Percentiles rank a stretch among this genome's conserved stretches.
Conservation (phyloP, 768 basidiomycete species). For the Mycena venus region DNA sequence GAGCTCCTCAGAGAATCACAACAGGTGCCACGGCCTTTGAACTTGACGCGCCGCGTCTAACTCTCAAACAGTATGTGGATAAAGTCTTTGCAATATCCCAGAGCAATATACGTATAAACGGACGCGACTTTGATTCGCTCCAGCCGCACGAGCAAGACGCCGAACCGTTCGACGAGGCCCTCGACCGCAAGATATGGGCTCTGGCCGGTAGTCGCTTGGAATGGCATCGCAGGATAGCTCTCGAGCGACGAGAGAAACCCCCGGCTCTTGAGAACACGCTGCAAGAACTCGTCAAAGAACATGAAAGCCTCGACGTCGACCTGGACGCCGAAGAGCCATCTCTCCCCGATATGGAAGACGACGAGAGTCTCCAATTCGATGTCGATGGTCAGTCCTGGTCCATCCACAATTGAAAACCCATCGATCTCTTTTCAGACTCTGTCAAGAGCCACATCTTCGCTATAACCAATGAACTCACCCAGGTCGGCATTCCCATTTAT, state of each 20-base stretch:
- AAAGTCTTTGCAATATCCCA: conserved; percentile 71
- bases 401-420: not conserved
- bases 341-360: not conserved
- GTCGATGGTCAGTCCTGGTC: conserved; percentile 37
- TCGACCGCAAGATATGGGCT: conserved; percentile 88
- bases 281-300: conserved; percentile 45
- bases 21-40: conserved; percentile 13
- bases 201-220: conserved; percentile 80
- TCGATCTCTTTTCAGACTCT: not conserved
- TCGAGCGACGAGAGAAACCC: conserved; percentile 75
- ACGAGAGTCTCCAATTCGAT: conserved; percentile 8
- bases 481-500: conserved; percentile 11
- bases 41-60: not conserved
- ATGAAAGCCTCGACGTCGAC: conserved; percentile 45
- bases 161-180: conserved; percentile 88
- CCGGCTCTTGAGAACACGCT: conserved; percentile 59
- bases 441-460: conserved; percentile 20
- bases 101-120: conserved; percentile 85
- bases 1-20: not conserved
- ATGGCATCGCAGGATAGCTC: conserved; percentile 81
- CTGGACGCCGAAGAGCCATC: not conserved
- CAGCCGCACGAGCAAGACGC: conserved; percentile 72
- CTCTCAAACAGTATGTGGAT: conserved; percentile 66
- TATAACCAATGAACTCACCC: conserved; percentile 15
- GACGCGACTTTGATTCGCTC: conserved; percentile 79